Base-by-base conservation (phyloP, 768 basidiomycete species). In the Fistulinella prunicolor region DNA sequence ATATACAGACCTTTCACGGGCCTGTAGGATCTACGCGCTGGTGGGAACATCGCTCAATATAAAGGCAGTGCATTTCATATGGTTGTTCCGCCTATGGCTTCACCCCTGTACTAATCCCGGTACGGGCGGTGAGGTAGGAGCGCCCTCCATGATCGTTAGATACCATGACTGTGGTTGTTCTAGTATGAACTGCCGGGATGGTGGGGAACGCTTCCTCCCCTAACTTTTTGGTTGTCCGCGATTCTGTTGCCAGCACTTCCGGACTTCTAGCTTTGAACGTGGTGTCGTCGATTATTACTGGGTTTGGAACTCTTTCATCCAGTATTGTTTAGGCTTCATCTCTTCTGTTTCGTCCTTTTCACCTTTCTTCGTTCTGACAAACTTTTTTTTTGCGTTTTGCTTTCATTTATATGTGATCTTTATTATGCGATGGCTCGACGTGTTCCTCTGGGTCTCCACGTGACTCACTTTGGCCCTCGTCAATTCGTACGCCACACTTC, bases 231-330 rank as follows among this genome's bases (percentile, higher is more conserved):
- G 19, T 14, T 23, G 16, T 24, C 10, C 2, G 12, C 5, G 17
- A 19, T 39, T 28, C 30, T 17, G 6, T 19, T 32, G 34, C 26
- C 28, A 20, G 45, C 45, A 34, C 34, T 48, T 50, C 41, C 16
- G 37, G 30, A 4, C 52, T 60, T 51, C 50, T 54, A 37, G 34
- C 50, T 26, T 48, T 16, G 17, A 47, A 49, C 39, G 45, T 47
- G 50, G 34, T 37, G 28, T 8, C 23, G 12, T 23, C 47, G 13
- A 29, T 39, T 20, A 29, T 38, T 20, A 30, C 9, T 34, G 45
- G 38, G 29, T 34, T 35, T 39, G 12, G 28, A 21, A 13, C 21
- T 19, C 21, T 38, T 43, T 13, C 29, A 17, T 12, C 34, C 38
- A 22, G 16, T n/a, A 17, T 5, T 6, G 7, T 24, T 40, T 30